Base-by-base conservation (phyloP, 2,329 filamentous ascomycete genomes). In the Fusarium ambrosium region DNA sequence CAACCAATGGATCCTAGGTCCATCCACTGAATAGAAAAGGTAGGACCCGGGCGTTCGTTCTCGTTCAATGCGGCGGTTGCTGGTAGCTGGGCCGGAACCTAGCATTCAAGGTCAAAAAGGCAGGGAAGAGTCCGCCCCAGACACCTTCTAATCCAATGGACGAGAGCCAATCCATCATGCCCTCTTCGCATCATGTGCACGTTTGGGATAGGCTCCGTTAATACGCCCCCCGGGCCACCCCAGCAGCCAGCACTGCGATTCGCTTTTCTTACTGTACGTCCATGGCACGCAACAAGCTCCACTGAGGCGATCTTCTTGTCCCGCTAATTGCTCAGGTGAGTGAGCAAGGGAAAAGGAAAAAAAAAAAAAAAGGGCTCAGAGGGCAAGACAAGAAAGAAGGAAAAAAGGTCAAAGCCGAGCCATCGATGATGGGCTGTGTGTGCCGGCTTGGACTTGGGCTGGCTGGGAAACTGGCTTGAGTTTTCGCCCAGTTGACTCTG, bases 401-500 rank as follows among this genome's bases (percentile, higher is more conserved):
- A 22, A n/a, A 32, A 32, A 55, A 55, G 27, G 18, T 32, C 51
- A 20, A 20, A 55, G 51, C 51, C 27, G n/a, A 53, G 27, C 18
- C 18, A 72, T 75, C 72, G 55, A 73, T 74, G 62, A 75, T 70
- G 66, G 65, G 59, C 43, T 48, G 34, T 62, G 34, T 62, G 68
- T 37, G 62, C 58, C 58, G 63, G 34, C 71, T 71, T 71, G 55
- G 71, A 63, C 60, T 73, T 73, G 70, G 70, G 29, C 70, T 73
- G 62, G 48, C 43, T 70, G 71, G 62, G 43, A 53, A 32, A 32
- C 48, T 59, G 62, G 62, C 62, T 72, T 60, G 64, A 36, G 56
- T 51, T 34, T 59, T 36, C 55, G 48, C 39, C 45, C 36, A 45
- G 45, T 53, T 53, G 18, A 13, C 48, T 53, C 62, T 14, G 48